Evolutionary conservation across 768 basidiomycete genomes (phyloP).

Genomic region (Hericium erinaceus): DNA sequence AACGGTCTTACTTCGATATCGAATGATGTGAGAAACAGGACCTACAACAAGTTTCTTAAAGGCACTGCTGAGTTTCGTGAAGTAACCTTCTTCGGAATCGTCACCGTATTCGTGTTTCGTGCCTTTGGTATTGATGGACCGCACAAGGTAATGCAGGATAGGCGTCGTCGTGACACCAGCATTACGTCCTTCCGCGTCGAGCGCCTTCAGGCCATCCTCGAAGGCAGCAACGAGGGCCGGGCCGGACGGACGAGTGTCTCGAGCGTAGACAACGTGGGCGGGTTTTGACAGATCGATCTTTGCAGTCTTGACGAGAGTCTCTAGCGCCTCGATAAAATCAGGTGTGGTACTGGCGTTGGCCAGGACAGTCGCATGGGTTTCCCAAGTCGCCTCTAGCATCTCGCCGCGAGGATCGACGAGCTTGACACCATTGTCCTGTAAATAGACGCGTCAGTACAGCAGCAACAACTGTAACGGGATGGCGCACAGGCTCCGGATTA

Average conservation of each 20-base stretch:
- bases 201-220: constrained; percentile 71
- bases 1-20: neutral
- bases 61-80: constrained; percentile 66
- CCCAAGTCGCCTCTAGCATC: constrained; percentile 95
- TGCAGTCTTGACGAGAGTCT: constrained; percentile 46
- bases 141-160: constrained; percentile 89
- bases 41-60: constrained; percentile 85
- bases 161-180: constrained; percentile 90
- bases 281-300: constrained; percentile 77
- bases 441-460: constrained; percentile 4
- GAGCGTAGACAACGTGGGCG: constrained; percentile 78
- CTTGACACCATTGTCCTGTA: constrained; percentile 96
- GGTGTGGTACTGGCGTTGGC: constrained; percentile 75
- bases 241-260: constrained; percentile 90
- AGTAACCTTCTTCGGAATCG: constrained; percentile 77
- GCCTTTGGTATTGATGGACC: constrained; percentile 79
- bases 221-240: constrained; percentile 65
- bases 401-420: constrained; percentile 95
- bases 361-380: constrained; percentile 73
- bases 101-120: constrained; percentile 72
- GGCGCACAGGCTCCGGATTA: constrained; percentile 84
- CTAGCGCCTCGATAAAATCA: constrained; percentile 60
- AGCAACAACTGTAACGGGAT: constrained; percentile 2
- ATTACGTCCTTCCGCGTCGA: constrained; percentile 59
- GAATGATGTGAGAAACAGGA: constrained; percentile 6